A percentile compares a stretch with the other conserved stretches of the same genome.
phyloP scores from a whole-genome alignment of 441 rosid species.

The Rhodomyrtus psidioides region DNA sequence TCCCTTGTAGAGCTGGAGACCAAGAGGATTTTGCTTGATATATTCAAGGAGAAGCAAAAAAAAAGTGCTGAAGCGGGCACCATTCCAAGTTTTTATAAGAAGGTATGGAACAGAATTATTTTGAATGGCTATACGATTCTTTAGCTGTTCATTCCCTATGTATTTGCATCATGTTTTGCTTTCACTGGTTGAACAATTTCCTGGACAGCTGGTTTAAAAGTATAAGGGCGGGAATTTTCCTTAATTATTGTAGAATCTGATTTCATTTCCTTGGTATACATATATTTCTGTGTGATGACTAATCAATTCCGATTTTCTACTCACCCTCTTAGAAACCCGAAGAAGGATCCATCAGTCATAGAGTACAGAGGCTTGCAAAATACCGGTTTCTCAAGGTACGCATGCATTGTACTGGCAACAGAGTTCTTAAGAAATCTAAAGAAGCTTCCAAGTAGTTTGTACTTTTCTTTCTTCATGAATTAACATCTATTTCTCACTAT shows the following conservation, averaged over 20 bases:
- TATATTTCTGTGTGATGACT: background rate
- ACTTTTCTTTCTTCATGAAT: background rate
- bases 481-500: constrained; percentile 4
- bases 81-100: constrained; percentile 91
- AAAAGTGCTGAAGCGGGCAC: constrained; percentile 82
- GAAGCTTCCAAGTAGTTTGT: background rate
- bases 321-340: constrained; percentile 77
- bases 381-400: constrained; percentile 83
- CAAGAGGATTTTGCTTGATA: constrained; percentile 93
- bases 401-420: background rate
- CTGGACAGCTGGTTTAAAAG: background rate
- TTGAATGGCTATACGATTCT: background rate
- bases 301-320: background rate
- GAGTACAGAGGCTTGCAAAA: constrained; percentile 92
- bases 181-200: background rate
- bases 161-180: background rate
- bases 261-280: background rate
- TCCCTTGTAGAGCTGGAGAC: constrained; percentile 78
- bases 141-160: background rate
- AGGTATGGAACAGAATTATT: constrained; percentile 38
- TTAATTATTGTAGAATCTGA: background rate
- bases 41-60: constrained; percentile 94
- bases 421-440: background rate
- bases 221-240: background rate
- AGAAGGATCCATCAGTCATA: constrained; percentile 92